Conservation (phyloP, 306 rosid species). For the Canavalia gladiata region DNA sequence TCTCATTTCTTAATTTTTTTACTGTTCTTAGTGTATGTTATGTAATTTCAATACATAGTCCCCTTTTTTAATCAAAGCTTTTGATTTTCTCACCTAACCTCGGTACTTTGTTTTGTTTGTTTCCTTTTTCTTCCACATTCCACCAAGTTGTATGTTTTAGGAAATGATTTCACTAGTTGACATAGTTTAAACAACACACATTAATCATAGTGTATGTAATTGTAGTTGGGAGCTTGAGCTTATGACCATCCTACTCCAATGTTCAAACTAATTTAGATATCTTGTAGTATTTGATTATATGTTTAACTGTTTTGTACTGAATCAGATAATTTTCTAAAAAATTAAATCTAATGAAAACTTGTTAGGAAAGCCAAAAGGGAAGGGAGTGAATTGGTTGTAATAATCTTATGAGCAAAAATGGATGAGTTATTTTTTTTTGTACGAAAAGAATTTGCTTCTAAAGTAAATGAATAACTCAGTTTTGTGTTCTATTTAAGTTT, state of each 20-base stretch:
- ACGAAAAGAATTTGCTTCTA: not conserved
- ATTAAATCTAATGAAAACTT: not conserved
- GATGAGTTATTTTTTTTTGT: not conserved
- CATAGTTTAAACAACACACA: not conserved
- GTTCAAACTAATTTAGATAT: slow-evolving; percentile 1
- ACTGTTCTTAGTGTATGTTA: slow-evolving; percentile 7
- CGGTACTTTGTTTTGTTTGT: slow-evolving; percentile 32
- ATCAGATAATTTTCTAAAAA: not conserved
- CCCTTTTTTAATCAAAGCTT: slow-evolving; percentile 12
- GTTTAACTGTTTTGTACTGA: slow-evolving; percentile 3
- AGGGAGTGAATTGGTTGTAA: not conserved
- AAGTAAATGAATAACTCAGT: slow-evolving; percentile 12
- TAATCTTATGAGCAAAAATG: not conserved
- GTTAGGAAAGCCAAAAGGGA: slow-evolving; percentile 11
- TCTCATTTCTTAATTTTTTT: not conserved
- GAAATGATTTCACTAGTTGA: slow-evolving; percentile 27
- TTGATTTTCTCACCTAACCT: slow-evolving; percentile 27
- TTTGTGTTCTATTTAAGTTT: slow-evolving; percentile 24
- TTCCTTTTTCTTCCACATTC: slow-evolving; percentile 6
- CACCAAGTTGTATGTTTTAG: slow-evolving; percentile 15
- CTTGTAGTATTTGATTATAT: not conserved
- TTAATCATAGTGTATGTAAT: not conserved
- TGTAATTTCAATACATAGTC: slow-evolving; percentile 7
- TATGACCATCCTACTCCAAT: not conserved
- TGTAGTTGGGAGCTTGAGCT: slow-evolving; percentile 21